phyloP scores from a whole-genome alignment of 2,329 filamentous ascomycete species.

The Sporothrix globosa region DNA sequence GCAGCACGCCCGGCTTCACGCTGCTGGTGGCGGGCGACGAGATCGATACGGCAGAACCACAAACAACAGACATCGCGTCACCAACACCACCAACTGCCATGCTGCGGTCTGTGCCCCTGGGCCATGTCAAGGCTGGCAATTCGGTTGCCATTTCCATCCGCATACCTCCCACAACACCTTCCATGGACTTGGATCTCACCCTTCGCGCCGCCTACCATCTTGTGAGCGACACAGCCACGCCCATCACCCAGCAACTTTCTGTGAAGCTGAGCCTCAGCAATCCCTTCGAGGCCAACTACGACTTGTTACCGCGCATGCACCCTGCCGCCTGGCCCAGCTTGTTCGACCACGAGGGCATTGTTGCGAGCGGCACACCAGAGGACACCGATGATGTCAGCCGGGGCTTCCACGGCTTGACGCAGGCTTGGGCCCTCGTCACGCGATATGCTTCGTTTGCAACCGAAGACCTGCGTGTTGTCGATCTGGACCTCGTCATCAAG shows the following conservation, averaged over 20 bases:
- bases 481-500: slow-evolving; percentile 60
- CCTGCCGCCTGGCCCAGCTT: slow-evolving; percentile 82
- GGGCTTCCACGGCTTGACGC: slow-evolving; percentile 64
- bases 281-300: slow-evolving; percentile 91
- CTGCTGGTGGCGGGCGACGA: slow-evolving; percentile 41
- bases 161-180: slow-evolving; percentile 55
- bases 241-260: slow-evolving; percentile 72
- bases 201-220: slow-evolving; percentile 78
- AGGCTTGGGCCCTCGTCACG: slow-evolving; percentile 79
- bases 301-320: slow-evolving; percentile 79
- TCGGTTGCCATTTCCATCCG: slow-evolving; percentile 51
- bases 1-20: slow-evolving; percentile 49
- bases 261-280: slow-evolving; percentile 73
- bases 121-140: slow-evolving; percentile 52
- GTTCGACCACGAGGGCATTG: slow-evolving; percentile 65
- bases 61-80: background rate
- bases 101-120: slow-evolving; percentile 50
- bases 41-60: slow-evolving; percentile 34
- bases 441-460: slow-evolving; percentile 75
- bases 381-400: slow-evolving; percentile 38
- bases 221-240: slow-evolving; percentile 76
- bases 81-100: slow-evolving; percentile 39
- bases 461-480: slow-evolving; percentile 67
- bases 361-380: slow-evolving; percentile 37
- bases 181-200: slow-evolving; percentile 66